Conservation (phyloP, 306 rosid species). For the Vigna mungo region DNA sequence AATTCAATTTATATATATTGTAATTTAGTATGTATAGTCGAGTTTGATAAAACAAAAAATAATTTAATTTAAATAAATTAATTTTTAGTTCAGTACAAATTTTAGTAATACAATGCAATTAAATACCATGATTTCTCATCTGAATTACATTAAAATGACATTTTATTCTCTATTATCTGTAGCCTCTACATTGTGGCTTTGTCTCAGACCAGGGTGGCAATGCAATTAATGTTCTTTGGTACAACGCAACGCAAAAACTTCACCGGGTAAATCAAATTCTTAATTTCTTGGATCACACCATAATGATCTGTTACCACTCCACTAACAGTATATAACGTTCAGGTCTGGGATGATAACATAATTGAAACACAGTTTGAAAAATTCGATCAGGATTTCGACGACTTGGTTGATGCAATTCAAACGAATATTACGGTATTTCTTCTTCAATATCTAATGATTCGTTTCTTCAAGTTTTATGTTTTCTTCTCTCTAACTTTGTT, state of each 20-base stretch:
- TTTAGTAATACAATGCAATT: too few relatives aligned
- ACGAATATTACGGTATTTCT: constrained; percentile 68
- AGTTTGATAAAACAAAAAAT: too few relatives aligned
- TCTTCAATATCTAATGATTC: neutral
- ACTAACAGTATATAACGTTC: neutral
- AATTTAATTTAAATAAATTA: too few relatives aligned
- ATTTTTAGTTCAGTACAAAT: too few relatives aligned
- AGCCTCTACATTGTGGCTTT: constrained; percentile 96
- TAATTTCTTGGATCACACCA: neutral
- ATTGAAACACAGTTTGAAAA: constrained; percentile 69
- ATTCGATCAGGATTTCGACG: constrained; percentile 53
- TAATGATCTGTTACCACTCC: neutral
- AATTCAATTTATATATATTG: too few relatives aligned
- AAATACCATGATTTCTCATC: too few relatives aligned
- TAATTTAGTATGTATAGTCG: too few relatives aligned
- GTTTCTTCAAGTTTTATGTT: neutral
- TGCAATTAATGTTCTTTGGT: constrained; percentile 73
- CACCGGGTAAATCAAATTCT: constrained; percentile 70
- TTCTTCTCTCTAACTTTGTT: neutral
- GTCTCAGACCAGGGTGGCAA: constrained; percentile 79
- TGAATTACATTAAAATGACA: neutral
- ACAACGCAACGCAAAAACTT: constrained; percentile 73
- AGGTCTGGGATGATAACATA: constrained; percentile 83
- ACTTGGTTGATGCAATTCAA: constrained; percentile 60
- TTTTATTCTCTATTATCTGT: constrained; percentile 16